Evolutionary conservation across 192 early-diverging fungal genomes (phyloP).

Genomic region (Backusella psychrophila): DNA sequence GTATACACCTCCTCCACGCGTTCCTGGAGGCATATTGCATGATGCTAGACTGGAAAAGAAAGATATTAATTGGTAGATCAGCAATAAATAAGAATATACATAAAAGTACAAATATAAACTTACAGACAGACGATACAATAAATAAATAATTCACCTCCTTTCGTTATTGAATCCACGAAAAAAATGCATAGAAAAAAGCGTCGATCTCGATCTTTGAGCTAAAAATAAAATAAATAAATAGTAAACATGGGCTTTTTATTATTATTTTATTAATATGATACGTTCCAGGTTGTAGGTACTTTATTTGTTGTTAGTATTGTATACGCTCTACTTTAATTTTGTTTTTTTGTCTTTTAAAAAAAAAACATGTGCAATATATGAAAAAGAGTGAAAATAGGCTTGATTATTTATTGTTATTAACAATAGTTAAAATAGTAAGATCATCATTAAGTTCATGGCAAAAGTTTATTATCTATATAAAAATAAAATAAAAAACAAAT

Average conservation of each 20-base stretch:
- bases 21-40: slow-evolving; percentile 16
- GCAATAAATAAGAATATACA: neutral
- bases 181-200: neutral
- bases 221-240: neutral
- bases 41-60: neutral
- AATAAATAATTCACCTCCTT: neutral
- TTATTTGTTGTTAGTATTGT: neutral
- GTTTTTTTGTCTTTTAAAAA: neutral
- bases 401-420: neutral
- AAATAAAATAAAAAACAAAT: no score
- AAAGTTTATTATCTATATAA: no score
- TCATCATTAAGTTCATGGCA: neutral
- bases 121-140: neutral
- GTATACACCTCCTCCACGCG: slow-evolving; percentile 27
- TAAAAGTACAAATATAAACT: neutral
- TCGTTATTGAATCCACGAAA: neutral
- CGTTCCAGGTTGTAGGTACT: neutral
- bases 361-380: neutral
- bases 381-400: neutral
- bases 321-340: neutral
- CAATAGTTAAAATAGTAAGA: neutral
- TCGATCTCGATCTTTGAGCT: neutral
- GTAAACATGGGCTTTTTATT: neutral
- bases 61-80: slow-evolving; percentile 20
- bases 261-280: neutral